Evolutionary conservation across 2,329 filamentous ascomycete species (phyloP).

Genomic region (Epichloe gansuensis): DNA sequence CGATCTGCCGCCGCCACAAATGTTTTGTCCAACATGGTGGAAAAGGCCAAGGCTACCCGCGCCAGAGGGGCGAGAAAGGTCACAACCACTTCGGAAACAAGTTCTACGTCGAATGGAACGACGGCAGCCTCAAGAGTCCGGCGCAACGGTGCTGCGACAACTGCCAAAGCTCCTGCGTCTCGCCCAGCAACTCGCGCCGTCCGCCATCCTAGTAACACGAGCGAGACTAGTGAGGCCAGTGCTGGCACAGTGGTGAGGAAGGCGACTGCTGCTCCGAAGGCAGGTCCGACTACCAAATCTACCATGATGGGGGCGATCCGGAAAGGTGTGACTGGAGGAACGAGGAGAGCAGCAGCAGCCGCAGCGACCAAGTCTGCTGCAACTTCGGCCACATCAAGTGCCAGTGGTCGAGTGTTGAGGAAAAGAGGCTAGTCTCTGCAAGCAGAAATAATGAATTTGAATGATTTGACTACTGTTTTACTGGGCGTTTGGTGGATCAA

Average conservation of each 20-base stretch:
- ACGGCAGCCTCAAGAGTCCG: slow-evolving; percentile 22
- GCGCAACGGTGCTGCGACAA: slow-evolving; percentile 22
- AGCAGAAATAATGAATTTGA: background rate
- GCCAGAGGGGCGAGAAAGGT: slow-evolving; percentile 34
- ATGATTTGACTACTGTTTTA: background rate
- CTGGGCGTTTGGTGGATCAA: background rate
- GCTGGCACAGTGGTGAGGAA: slow-evolving; percentile 53
- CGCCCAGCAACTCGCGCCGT: slow-evolving; percentile 33
- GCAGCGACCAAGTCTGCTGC: slow-evolving; percentile 22
- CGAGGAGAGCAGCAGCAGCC: slow-evolving; percentile 33
- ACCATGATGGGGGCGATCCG: slow-evolving; percentile 43
- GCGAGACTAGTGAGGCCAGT: slow-evolving; percentile 52
- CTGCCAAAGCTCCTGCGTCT: slow-evolving; percentile 20
- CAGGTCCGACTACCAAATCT: slow-evolving; percentile 28
- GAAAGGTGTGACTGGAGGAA: slow-evolving; percentile 35
- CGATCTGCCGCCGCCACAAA: slow-evolving; percentile 30
- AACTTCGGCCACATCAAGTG: slow-evolving; percentile 28
- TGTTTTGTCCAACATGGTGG: slow-evolving; percentile 44
- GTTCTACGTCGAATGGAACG: slow-evolving; percentile 26
- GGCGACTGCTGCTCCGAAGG: slow-evolving; percentile 24
- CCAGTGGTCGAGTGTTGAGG: slow-evolving; percentile 40
- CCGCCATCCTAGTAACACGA: slow-evolving; percentile 45
- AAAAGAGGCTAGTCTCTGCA: slow-evolving; percentile 32
- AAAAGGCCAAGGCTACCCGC: slow-evolving; percentile 46
- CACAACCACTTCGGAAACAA: slow-evolving; percentile 32